Evolutionary conservation across 495 filamentous ascomycete genomes (phyloP).

Genomic region (Neurospora sp.): DNA sequence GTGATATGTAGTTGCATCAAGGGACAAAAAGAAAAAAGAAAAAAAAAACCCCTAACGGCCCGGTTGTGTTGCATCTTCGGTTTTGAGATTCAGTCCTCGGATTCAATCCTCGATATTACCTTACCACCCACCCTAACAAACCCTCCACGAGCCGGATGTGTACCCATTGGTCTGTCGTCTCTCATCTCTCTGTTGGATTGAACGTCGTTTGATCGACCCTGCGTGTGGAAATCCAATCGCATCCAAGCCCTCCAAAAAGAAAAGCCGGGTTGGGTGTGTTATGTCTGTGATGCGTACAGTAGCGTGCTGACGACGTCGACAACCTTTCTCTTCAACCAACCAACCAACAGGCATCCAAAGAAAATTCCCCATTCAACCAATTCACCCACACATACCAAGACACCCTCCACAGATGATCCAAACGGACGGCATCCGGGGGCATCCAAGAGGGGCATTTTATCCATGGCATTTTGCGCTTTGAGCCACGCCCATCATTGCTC

Average conservation of each 20-base stretch:
- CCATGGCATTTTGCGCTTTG: not conserved
- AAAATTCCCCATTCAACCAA: not conserved
- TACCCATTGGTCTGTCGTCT: not conserved
- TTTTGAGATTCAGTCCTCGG: not conserved
- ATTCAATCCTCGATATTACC: not conserved
- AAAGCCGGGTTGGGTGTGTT: not conserved
- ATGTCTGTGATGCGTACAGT: not conserved
- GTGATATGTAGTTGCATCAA: not conserved
- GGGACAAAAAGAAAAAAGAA: not conserved
- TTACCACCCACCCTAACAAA: not conserved
- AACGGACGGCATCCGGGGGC: not conserved
- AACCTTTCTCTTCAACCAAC: not conserved
- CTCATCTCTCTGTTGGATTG: not conserved
- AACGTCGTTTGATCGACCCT: not conserved
- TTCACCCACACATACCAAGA: not conserved
- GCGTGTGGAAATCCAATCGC: not conserved
- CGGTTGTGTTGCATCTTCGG: not conserved
- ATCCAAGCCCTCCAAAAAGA: not conserved
- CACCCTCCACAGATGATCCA: not conserved
- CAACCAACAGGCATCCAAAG: not conserved
- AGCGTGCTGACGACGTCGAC: not conserved
- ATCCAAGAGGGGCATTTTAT: not conserved
- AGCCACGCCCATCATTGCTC: not conserved
- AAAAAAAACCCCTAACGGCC: not conserved
- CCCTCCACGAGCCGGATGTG: not conserved